Conservation (phyloP, 257 asterid species). For the Solanum sejunctum region DNA sequence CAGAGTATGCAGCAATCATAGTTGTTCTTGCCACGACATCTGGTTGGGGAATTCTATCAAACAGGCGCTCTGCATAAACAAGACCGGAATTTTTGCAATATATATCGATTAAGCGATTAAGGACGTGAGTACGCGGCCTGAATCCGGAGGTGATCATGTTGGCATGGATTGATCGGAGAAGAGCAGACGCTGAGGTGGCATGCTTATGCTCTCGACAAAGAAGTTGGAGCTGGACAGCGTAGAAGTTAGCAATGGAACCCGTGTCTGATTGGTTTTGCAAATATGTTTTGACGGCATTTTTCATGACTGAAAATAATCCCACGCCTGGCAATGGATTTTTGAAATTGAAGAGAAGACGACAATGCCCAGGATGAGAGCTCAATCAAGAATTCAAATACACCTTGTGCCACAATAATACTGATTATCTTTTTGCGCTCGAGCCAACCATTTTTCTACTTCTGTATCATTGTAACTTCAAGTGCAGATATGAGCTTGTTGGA, state of each 20-base stretch:
- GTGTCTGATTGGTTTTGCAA: constrained; percentile 5
- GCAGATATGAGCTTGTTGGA: not conserved
- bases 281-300: constrained; percentile 13
- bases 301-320: constrained; percentile 6
- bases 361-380: not conserved
- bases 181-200: constrained; percentile 21
- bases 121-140: constrained; percentile 38
- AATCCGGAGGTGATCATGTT: constrained; percentile 53
- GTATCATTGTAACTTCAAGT: not conserved
- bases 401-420: not conserved
- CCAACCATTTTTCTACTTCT: not conserved
- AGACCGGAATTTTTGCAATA: constrained; percentile 40
- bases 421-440: not conserved
- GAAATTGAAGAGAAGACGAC: not conserved
- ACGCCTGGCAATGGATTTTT: not conserved
- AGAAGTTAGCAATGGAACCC: constrained; percentile 24
- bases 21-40: constrained; percentile 60
- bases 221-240: constrained; percentile 38
- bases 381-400: not conserved
- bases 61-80: constrained; percentile 38
- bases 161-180: constrained; percentile 34
- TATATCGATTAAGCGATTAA: constrained; percentile 39
- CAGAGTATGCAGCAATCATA: constrained; percentile 42
- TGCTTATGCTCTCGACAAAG: constrained; percentile 23
- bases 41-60: constrained; percentile 57